Percentiles rank a stretch among this genome's conserved stretches.
These are phyloP conservation scores for Raphanus sativus DNA, from an alignment of 345 rosid species.

Conservation along the genomic window DNA sequence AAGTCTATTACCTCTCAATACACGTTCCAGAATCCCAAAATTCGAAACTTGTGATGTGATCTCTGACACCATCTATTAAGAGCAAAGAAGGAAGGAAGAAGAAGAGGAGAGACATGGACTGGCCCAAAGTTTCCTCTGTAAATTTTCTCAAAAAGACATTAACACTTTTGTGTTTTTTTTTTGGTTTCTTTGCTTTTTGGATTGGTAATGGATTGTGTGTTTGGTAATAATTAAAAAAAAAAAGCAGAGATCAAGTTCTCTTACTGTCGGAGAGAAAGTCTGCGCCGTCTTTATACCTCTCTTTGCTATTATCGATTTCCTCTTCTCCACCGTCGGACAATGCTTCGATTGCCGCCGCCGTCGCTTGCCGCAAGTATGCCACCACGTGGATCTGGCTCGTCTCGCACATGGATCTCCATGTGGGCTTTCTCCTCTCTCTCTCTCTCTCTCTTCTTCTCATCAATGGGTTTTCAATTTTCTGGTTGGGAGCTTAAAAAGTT, in stretches of 20 bases:
- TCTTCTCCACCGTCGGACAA: slow-evolving; percentile 40
- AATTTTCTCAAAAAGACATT: neutral
- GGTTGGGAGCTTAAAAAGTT: neutral
- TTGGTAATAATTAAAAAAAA: neutral
- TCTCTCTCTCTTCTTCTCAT: neutral
- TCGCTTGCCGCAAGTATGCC: neutral
- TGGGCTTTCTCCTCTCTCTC: slow-evolving; percentile 17
- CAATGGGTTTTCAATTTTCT: neutral
- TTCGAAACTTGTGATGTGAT: neutral
- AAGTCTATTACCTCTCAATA: neutral
- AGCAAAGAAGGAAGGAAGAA: neutral
- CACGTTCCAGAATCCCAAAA: neutral
- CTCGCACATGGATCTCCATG: slow-evolving; percentile 68
- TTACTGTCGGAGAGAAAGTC: slow-evolving; percentile 62
- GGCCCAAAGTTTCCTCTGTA: slow-evolving; percentile 35
- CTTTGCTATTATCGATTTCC: slow-evolving; percentile 50
- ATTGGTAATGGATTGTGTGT: slow-evolving; percentile 2
- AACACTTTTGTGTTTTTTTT: neutral
- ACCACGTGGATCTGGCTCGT: slow-evolving; percentile 44
- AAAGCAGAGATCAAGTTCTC: slow-evolving; percentile 54
- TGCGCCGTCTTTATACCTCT: slow-evolving; percentile 65
- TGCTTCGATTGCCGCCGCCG: slow-evolving; percentile 47
- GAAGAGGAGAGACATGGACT: slow-evolving; percentile 18
- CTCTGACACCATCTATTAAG: neutral
- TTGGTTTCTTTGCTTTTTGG: neutral